These are phyloP conservation scores for Xylaria telfairii DNA, from an alignment of 495 filamentous ascomycete genomes.

Conservation along the genomic window DNA sequence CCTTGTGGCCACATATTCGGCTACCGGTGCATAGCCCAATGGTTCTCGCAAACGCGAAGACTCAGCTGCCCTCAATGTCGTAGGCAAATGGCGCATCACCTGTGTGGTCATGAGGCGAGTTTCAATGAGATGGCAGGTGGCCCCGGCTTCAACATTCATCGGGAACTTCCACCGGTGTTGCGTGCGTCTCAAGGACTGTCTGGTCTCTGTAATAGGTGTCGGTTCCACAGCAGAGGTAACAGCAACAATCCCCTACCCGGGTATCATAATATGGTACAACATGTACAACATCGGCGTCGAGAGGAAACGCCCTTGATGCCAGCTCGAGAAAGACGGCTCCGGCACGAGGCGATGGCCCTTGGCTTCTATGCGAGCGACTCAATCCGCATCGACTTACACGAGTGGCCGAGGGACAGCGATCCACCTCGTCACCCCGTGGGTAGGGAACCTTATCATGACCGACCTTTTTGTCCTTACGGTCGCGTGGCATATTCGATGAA, in stretches of 20 bases:
- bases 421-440: not conserved
- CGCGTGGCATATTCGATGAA: too few species aligned
- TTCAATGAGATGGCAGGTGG: not conserved
- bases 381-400: too few species aligned
- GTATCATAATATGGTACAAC: too few species aligned
- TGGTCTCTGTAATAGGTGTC: not conserved
- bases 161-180: not conserved
- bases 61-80: constrained; percentile 17
- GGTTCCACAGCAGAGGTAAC: not conserved
- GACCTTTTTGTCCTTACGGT: too few species aligned
- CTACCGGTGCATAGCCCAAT: not conserved
- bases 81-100: not conserved
- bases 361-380: too few species aligned
- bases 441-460: too few species aligned
- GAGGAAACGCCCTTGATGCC: too few species aligned
- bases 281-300: too few species aligned
- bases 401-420: not conserved
- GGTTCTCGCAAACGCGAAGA: not conserved
- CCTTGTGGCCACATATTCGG: constrained; percentile 24
- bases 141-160: not conserved
- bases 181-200: not conserved
- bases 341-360: too few species aligned
- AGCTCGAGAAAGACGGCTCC: too few species aligned
- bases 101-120: not conserved
- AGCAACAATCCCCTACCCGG: not conserved